Percentiles rank a stretch among this genome's conserved stretches.
phyloP scores from a whole-genome alignment of 345 rosid species.

The Orychophragmus violaceus region DNA sequence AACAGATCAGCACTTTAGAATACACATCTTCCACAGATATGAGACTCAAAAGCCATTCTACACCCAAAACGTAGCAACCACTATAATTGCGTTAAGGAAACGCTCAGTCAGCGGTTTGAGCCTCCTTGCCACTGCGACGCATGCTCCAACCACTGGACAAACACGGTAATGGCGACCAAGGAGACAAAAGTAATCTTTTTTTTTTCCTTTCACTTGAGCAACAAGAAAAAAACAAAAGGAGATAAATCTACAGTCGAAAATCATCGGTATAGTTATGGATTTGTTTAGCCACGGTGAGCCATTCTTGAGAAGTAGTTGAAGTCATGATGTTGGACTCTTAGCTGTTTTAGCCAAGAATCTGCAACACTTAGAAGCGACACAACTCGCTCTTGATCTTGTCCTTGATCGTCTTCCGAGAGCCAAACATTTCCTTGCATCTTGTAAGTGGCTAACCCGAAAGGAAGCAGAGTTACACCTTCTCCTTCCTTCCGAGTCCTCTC shows the following conservation, averaged over 20 bases:
- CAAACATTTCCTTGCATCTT: slow-evolving; percentile 98
- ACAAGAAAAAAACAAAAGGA: slow-evolving; percentile 24
- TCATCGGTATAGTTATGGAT: not conserved
- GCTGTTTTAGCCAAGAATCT: slow-evolving; percentile 97
- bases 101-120: slow-evolving; percentile 6
- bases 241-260: slow-evolving; percentile 5
- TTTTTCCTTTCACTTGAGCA: slow-evolving; percentile 19
- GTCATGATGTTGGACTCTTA: slow-evolving; percentile 95
- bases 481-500: slow-evolving; percentile 40
- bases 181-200: not conserved
- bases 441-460: slow-evolving; percentile 94
- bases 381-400: slow-evolving; percentile 78
- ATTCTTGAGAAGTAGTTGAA: slow-evolving; percentile 78
- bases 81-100: not conserved
- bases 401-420: slow-evolving; percentile 62
- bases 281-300: slow-evolving; percentile 51
- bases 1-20: slow-evolving; percentile 13
- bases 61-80: slow-evolving; percentile 22
- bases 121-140: not conserved
- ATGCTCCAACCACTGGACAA: slow-evolving; percentile 16
- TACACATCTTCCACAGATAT: not conserved
- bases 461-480: slow-evolving; percentile 57
- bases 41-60: slow-evolving; percentile 18
- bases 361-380: slow-evolving; percentile 82
- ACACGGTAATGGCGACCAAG: not conserved